Base-by-base conservation (phyloP, 805 yeast species). In the Sugiyamaella mastotermitis region DNA sequence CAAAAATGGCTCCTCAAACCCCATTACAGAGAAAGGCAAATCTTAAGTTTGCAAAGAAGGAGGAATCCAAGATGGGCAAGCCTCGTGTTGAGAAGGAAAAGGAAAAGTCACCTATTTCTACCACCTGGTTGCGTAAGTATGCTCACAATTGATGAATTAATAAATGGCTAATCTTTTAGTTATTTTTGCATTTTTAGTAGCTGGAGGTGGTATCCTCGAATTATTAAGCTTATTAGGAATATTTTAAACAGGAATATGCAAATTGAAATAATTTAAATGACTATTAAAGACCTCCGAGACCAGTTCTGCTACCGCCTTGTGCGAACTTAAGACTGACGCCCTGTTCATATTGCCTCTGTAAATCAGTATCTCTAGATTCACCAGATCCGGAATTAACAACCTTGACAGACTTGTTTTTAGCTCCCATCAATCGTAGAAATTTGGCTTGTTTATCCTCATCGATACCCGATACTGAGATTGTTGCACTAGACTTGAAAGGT, bases 11-110 rank as follows among this genome's bases (percentile, higher is more conserved):
- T 15, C 49, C 51, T 22, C 96, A 87, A 70, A 82, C 95, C 17
- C 88, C 92, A 41, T 78, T 74, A 53, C 95, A 88, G 65, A 80
- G 88, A 64, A 68, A 74, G 38, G 95, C 95, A n/a, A 88, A 88
- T 61, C 74, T 73, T 53, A 83, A 80, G 58, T 90, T 78, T 60
- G 85, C 83, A 52, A 83, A 80, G 61, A 72, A 69, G 51, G 78
- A 80, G 48, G 83, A 78, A 53, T 71, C 72, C 47, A 79, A 80
- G 57, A 79, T 74, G 67, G 96, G 96, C 40, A 80, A 80, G 65
- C 75, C 80, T 33, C 77, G 74, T 51, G 58, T 64, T 10, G 60
- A 32, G 5, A 54, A 55, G 30, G 46, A 48, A 21, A 52, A 51
- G 19, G 60, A 60, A 16, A 65, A 67, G 43, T 57, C 68, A 23